Base-by-base conservation (phyloP, 192 early-diverging fungal genomes). In the Linnemannia zychae region DNA sequence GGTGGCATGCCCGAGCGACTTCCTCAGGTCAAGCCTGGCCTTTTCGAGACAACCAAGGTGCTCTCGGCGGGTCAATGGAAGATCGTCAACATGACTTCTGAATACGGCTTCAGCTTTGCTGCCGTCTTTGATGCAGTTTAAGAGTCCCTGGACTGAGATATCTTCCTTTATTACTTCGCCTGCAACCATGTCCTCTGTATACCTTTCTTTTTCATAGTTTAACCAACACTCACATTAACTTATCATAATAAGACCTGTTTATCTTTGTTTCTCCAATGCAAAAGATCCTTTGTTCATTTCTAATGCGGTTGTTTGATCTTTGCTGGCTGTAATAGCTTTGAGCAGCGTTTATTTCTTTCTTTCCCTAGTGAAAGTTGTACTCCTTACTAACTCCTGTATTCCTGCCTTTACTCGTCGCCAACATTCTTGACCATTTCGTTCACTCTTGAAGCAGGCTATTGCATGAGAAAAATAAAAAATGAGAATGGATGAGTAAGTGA, bases 61-160 rank as follows among this genome's bases (percentile, higher is more conserved):
- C 22, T 85, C 47, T 38, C 36, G 0, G 47, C 71, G 0, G 83
- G 83, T 22, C 77, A 85, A 48, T 85, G 77, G 77, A 85, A 85
- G 83, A 71, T 85, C 66, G 83, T 85, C 7, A 74, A 85, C 65
- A 85, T 85, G 83, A 85, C 77, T 1, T 85, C 83, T 0, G 83
- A 85, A 48, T 85, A 85, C 70, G 83, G 67, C 15, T 85, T 85
- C 74, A 85, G 83, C 63, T 85, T 85, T 57, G 83, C 83, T 1
- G 83, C 83, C 70, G 74, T 85, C 69, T 85, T 85, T 73, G 83
- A 85, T 37, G 83, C 83, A 18, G 83, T 79, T 1, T 85, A 85
- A 75, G 74, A 38, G 9, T 31, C 24, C 31, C 57, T 31, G n/a
- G n/a, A n/a, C n/a, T 31, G 28, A 3, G 28, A 5, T 36, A 17